These are phyloP conservation scores for Erodium maritimum DNA, from an alignment of 345 rosid species.

Conservation along the genomic window DNA sequence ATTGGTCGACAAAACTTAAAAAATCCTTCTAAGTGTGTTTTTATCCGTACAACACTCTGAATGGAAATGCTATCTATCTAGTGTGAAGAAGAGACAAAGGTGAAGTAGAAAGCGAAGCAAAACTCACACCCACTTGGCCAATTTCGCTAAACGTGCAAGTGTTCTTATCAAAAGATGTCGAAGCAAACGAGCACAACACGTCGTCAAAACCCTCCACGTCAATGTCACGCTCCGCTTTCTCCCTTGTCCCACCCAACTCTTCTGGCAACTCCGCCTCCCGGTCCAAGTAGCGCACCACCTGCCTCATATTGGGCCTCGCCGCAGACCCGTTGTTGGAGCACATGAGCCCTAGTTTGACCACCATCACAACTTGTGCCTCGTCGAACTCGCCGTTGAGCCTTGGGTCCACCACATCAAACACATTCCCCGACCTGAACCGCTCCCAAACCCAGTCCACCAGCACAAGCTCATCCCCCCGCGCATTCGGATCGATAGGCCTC, in stretches of 20 bases:
- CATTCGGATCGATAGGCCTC: constrained; percentile 66
- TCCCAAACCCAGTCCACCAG: constrained; percentile 83
- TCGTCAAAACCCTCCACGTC: constrained; percentile 25
- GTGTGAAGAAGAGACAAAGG: constrained; percentile 18
- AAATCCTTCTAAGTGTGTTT: no score
- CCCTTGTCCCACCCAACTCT: constrained; percentile 8
- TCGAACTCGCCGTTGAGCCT: constrained; percentile 34
- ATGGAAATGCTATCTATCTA: constrained; percentile 4
- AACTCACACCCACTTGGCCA: constrained; percentile 10
- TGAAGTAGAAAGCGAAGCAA: constrained; percentile 27
- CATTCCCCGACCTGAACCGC: constrained; percentile 30
- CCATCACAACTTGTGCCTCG: constrained; percentile 36
- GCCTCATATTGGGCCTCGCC: constrained; percentile 67
- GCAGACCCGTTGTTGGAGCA: constrained; percentile 46
- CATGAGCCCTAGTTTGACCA: constrained; percentile 56
- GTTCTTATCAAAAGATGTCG: constrained; percentile 27
- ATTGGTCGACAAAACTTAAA: no score
- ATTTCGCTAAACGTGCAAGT: constrained; percentile 12
- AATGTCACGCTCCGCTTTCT: neutral
- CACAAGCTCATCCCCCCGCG: constrained; percentile 64
- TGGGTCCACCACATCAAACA: constrained; percentile 42
- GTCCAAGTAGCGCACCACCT: constrained; percentile 50
- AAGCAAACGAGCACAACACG: constrained; percentile 16
- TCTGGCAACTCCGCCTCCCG: constrained; percentile 38
- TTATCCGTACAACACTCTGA: constrained; percentile 1